phyloP scores from a whole-genome alignment of 2,329 filamentous ascomycete species.

The Calonectria pseudoturangicola region DNA sequence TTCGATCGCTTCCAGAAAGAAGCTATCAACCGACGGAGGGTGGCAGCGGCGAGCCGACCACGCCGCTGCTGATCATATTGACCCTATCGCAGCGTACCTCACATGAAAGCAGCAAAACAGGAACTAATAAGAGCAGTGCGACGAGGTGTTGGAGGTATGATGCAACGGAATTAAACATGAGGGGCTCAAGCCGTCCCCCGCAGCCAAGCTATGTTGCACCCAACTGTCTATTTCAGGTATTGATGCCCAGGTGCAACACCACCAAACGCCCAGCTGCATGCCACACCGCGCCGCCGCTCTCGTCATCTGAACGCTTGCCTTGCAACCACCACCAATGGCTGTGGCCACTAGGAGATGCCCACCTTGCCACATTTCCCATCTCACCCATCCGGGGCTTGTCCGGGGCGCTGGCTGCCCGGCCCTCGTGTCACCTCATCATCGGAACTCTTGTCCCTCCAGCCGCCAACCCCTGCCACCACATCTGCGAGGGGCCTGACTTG shows the following conservation, averaged over 20 bases:
- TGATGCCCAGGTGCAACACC: slow-evolving; percentile 47
- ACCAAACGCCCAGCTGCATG: slow-evolving; percentile 37
- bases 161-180: slow-evolving; percentile 37
- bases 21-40: slow-evolving; percentile 23
- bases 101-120: slow-evolving; percentile 20
- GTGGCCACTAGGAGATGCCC: slow-evolving; percentile 42
- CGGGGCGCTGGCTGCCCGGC: slow-evolving; percentile 34
- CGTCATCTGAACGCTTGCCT: slow-evolving; percentile 50
- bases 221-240: slow-evolving; percentile 34
- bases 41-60: slow-evolving; percentile 30
- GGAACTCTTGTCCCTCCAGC: slow-evolving; percentile 38
- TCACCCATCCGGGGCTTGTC: slow-evolving; percentile 29
- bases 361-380: slow-evolving; percentile 41
- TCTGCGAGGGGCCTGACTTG: slow-evolving; percentile 29
- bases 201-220: slow-evolving; percentile 9
- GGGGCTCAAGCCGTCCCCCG: slow-evolving; percentile 17
- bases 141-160: slow-evolving; percentile 33
- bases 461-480: slow-evolving; percentile 37
- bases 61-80: slow-evolving; percentile 25
- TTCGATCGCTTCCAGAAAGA: slow-evolving; percentile 34
- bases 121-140: slow-evolving; percentile 16
- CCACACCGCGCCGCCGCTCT: slow-evolving; percentile 51
- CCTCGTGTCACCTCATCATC: slow-evolving; percentile 45
- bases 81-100: slow-evolving; percentile 29
- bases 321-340: slow-evolving; percentile 47